Base-by-base conservation (phyloP, 768 basidiomycete genomes). In the Kwoniella dejecticola region DNA sequence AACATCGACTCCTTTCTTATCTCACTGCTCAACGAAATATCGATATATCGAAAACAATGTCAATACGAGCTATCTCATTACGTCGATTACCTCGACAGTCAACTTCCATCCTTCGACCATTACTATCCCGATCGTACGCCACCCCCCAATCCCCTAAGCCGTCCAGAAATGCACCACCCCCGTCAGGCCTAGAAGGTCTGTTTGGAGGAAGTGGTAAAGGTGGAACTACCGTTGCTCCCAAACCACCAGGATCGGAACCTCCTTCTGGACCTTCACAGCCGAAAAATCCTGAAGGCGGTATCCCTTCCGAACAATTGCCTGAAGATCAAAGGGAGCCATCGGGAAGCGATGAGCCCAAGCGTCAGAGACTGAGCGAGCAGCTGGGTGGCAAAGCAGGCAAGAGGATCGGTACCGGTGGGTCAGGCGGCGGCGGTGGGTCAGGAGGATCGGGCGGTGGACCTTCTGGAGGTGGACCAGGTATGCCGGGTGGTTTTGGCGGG, bases 371-470 rank as follows among this genome's bases (percentile, higher is more conserved):
- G 50, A 72, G 73, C 48, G 70, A 72, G 19, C 48, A 50, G 21
- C 33, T 66, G 8, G 62, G 52, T 31, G 63, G 65, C 17, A 56
- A 59, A 31, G 67, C 63, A 17, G 75, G 75, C 3, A 72, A 70
- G 55, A 69, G 65, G 60, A 62, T 63, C n/a, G 72, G 64, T 8
- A 65, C 62, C 3, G 75, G 75, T 31, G 71, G n/a, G n/a, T n/a
- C n/a, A n/a, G n/a, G 71, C 17, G 68, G 66, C 15, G 73, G 77
- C 24, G 70, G 76, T 11, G 70, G 69, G 19, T 62, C 68, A 26
- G 67, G 69, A 17, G 68, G 71, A 15, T 63, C 68, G 4, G 65
- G 67, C n/a, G 57, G 64, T 26, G 68, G 71, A 6, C 61, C 62
- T n/a, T 65, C 67, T 2, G n/a, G 41, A 30, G 69, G 70, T 30